Base-by-base conservation (phyloP, 2,329 filamentous ascomycete genomes). In the Lasiodiplodia theobromae region DNA sequence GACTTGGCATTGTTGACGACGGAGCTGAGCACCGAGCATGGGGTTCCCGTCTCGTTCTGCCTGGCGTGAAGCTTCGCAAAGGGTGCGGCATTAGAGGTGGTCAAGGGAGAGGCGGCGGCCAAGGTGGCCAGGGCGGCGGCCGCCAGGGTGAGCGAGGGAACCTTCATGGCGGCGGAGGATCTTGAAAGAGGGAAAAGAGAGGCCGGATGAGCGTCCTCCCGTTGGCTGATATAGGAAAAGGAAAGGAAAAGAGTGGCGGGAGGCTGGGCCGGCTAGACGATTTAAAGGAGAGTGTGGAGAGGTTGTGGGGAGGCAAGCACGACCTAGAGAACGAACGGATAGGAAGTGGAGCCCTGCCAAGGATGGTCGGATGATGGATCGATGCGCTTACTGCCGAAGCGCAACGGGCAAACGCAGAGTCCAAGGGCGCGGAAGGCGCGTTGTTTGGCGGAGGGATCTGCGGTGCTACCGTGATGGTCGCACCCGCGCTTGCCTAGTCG, bases 21-120 rank as follows among this genome's bases (percentile, higher is more conserved):
- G 28, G 60, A 60, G 62, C 68, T 69, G 52, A 69, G 62, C 28
- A 49, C 23, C 40, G 68, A 57, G 62, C 68, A 69, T 14, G 68
- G 34, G 10, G 52, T 53, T 44, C 44, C 60, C 31, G 53, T 53
- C 53, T 10, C 16, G 47, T 67, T 67, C 40, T 67, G 65, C 14
- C 65, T 38, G 44, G 44, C 40, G 11, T 67, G 34, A 8, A 60
- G 40, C 12, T 8, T 8, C 8, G 44, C 2, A n/a, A 47, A 8
- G 8, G n/a, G n/a, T 10, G 44, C 38, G 8, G 58, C 18, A 44
- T 28, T 21, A 5, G 56, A 37, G 49, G 14, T 16, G 21, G 47
- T 52, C 14, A 63, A 44, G 31, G 66, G 66, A 62, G 56, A 62
- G 57, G 66, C 66, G 38, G n/a, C 47, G 4, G 66, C 47, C 34